Conservation (phyloP, 306 rosid species). For the Cucurbita maxima region DNA sequence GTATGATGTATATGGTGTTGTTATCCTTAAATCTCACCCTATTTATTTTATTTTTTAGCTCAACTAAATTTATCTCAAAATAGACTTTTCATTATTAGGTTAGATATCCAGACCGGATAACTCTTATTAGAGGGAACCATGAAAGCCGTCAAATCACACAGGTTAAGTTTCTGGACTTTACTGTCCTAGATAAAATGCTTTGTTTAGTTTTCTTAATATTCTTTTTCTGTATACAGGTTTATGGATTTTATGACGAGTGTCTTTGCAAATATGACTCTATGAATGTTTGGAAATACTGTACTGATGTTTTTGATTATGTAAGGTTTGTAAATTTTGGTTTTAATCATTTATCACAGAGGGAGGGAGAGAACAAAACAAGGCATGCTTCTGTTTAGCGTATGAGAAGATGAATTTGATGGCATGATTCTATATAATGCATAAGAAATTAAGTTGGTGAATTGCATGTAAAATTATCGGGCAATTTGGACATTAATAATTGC, state of each 20-base stretch:
- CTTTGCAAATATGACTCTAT: conserved; percentile 96
- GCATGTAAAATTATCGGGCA: not conserved
- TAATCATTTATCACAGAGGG: not conserved
- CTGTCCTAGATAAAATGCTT: not conserved
- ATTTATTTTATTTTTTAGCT: not conserved
- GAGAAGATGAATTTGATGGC: not conserved
- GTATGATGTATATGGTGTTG: not conserved
- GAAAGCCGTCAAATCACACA: conserved; percentile 99
- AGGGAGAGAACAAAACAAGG: not conserved
- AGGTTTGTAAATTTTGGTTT: conserved; percentile 39
- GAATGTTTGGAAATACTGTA: conserved; percentile 99
- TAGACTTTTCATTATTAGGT: conserved; percentile 44
- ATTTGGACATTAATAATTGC: not conserved
- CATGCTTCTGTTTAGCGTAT: not conserved
- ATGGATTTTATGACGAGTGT: conserved; percentile 99
- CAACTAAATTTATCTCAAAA: conserved; percentile 4
- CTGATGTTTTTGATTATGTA: conserved; percentile 88
- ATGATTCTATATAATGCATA: not conserved
- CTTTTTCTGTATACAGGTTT: conserved; percentile 53
- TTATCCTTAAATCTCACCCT: not conserved
- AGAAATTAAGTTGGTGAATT: not conserved
- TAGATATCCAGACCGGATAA: conserved; percentile 96
- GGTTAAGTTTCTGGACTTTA: conserved; percentile 35
- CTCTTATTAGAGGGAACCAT: conserved; percentile 96
- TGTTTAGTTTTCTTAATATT: conserved; percentile 19